Percentiles rank a stretch among this genome's conserved stretches.
Conservation (phyloP, 345 rosid genomes). For the Nephelium lappaceum region DNA sequence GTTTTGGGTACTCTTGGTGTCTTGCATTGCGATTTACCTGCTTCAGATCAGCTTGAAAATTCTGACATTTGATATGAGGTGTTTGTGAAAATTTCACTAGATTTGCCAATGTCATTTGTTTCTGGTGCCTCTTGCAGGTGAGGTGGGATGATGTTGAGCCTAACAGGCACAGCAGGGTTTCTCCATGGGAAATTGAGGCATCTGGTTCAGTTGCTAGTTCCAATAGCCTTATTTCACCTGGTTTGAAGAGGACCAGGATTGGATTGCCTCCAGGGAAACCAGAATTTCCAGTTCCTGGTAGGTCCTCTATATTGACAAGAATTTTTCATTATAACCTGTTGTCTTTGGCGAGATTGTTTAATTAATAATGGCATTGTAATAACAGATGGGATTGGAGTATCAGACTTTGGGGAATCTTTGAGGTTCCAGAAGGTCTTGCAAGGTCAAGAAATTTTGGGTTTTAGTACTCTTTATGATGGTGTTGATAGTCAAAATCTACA, state of each 20-base stretch:
- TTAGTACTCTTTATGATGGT: constrained; percentile 54
- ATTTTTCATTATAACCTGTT: neutral
- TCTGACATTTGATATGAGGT: neutral
- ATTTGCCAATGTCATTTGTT: neutral
- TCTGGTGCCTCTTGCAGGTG: constrained; percentile 47
- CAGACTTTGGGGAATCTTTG: constrained; percentile 87
- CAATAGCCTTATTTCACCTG: constrained; percentile 52
- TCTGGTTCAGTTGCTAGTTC: constrained; percentile 61
- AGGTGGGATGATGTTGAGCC: constrained; percentile 85
- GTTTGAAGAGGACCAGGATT: constrained; percentile 81
- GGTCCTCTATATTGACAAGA: constrained; percentile 15
- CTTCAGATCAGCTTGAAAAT: neutral
- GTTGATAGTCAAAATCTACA: constrained; percentile 42
- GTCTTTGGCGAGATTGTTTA: constrained; percentile 4
- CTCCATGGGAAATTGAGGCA: constrained; percentile 96
- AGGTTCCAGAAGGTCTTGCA: constrained; percentile 99
- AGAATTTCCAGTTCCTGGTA: constrained; percentile 77
- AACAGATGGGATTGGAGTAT: constrained; percentile 72
- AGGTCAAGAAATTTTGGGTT: constrained; percentile 98
- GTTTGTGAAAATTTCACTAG: neutral
- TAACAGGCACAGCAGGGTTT: constrained; percentile 69
- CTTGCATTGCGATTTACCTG: neutral
- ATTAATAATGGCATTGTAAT: neutral
- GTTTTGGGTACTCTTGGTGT: constrained; percentile 8
- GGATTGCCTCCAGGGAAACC: constrained; percentile 69